Base-by-base conservation (phyloP, 1,284 basidiomycete species). In the Rhodotorula sp. region DNA sequence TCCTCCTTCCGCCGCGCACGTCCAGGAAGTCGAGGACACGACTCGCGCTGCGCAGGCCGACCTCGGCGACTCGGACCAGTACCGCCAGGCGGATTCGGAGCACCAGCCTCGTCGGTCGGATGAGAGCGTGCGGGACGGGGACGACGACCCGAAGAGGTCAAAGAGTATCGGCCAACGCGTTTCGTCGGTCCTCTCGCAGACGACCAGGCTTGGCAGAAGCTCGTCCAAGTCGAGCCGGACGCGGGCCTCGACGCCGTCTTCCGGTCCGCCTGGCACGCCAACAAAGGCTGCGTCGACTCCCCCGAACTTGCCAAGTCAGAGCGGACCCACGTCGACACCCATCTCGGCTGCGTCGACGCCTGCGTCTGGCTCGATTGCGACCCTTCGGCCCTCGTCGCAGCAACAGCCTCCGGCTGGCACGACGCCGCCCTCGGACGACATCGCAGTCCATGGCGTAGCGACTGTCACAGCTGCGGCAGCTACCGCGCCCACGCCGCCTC, bases 21-120 rank as follows among this genome's bases (percentile, higher is more conserved):
- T 51, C 6, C 22, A 83, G 64, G 76, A 83, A 10, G 81, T 90
- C 24, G 83, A 90, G 70, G 89, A 91, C 76, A 89, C 88, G 40
- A 91, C 89, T 4, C 79, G 82, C 63, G 40, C n/a, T 85, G 30
- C 76, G 81, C 13, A 69, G 78, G n/a, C 69, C 78, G 67, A 44
- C 72, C 31, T 68, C 89, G 61, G 88, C 78, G 65, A 68, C 2
- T 60, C 68, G 2, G 63, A 67, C 50, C 61, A 69, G 31, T 50
- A 50, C 24, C 58, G 59, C 40, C 37, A 59, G 20, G 56, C 26
- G 26, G 56, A 62, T 28, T 54, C 50, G 58, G 63, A 60, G 58
- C 46, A 51, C 34, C 40, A 44, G 40, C 40, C 40, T 15, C 40
- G 40, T 44, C 40, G 40, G 16, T 44, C 40, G 13, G 40, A 44